Conservation (phyloP, 139 green algal genomes). For the Gonium pectorale region DNA sequence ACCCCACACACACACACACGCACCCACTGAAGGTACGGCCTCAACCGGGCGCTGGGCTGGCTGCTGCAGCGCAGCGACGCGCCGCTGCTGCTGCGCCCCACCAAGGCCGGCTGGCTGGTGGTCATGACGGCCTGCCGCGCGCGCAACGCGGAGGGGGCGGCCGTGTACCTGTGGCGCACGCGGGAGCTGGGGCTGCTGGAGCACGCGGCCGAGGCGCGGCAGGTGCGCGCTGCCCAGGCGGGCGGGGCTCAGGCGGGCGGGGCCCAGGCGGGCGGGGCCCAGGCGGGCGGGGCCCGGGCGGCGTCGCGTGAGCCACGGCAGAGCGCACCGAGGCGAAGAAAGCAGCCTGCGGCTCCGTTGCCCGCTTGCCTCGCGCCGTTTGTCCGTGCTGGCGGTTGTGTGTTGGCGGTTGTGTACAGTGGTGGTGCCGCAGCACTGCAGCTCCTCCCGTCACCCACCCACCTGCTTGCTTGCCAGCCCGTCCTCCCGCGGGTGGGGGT, state of each 20-base stretch:
- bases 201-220: neutral
- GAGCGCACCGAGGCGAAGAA: neutral
- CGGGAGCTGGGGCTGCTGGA: neutral
- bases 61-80: constrained; percentile 1
- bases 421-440: too few species aligned
- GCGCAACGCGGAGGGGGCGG: neutral
- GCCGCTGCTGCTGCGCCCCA: neutral
- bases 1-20: too few species aligned
- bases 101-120: constrained; percentile 21
- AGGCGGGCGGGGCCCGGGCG: neutral
- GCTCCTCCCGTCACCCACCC: too few species aligned
- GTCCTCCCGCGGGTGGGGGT: too few species aligned
- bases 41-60: neutral
- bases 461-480: too few species aligned
- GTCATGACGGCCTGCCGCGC: neutral
- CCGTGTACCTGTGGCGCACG: neutral
- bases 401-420: too few species aligned
- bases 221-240: neutral
- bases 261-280: neutral
- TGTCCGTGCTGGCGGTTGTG: neutral
- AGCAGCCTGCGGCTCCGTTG: neutral
- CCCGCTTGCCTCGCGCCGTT: neutral
- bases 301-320: neutral
- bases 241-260: neutral
- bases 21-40: neutral